A percentile compares a stretch with the other conserved stretches of the same genome.
Evolutionary conservation across 2,329 filamentous ascomycete species (phyloP).

Genomic region (Leptographium wingfieldii): DNA sequence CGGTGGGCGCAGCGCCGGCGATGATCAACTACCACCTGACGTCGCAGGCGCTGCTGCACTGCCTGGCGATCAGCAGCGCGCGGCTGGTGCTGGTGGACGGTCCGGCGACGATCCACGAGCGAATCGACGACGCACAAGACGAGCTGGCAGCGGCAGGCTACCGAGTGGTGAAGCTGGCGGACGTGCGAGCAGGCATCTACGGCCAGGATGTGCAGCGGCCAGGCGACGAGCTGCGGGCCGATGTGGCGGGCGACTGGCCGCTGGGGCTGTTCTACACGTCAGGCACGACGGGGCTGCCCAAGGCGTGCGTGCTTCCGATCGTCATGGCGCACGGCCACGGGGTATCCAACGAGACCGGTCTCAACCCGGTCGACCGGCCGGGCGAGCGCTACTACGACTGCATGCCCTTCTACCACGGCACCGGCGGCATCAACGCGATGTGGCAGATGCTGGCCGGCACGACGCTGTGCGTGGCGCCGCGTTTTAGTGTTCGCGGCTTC

Average conservation of each 20-base stretch:
- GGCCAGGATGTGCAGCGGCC: conserved; percentile 24
- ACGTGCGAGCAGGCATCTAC: conserved; percentile 28
- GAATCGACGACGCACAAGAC: conserved; percentile 43
- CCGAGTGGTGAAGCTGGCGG: conserved; percentile 39
- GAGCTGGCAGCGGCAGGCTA: conserved; percentile 40
- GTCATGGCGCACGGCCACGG: conserved; percentile 22
- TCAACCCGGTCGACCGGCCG: conserved; percentile 18
- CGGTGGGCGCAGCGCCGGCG: conserved; percentile 55
- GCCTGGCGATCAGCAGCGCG: conserved; percentile 43
- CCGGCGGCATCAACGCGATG: conserved; percentile 49
- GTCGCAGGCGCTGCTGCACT: conserved; percentile 52
- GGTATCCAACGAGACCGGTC: conserved; percentile 15
- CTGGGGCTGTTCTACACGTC: conserved; percentile 61
- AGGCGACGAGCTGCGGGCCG: conserved; percentile 39
- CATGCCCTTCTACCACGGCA: conserved; percentile 69
- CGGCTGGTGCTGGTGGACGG: conserved; percentile 47
- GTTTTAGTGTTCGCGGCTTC: conserved; percentile 58
- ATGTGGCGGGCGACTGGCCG: conserved; percentile 39
- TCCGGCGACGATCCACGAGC: conserved; percentile 35
- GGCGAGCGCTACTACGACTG: conserved; percentile 59
- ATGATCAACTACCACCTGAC: conserved; percentile 60
- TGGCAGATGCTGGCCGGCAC: conserved; percentile 37
- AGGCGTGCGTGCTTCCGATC: conserved; percentile 51
- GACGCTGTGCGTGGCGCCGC: conserved; percentile 50
- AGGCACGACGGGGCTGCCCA: conserved; percentile 65